A percentile compares a stretch with the other conserved stretches of the same genome.
Conservation (phyloP, 1,284 basidiomycete genomes). For the Fomes fomentarius region DNA sequence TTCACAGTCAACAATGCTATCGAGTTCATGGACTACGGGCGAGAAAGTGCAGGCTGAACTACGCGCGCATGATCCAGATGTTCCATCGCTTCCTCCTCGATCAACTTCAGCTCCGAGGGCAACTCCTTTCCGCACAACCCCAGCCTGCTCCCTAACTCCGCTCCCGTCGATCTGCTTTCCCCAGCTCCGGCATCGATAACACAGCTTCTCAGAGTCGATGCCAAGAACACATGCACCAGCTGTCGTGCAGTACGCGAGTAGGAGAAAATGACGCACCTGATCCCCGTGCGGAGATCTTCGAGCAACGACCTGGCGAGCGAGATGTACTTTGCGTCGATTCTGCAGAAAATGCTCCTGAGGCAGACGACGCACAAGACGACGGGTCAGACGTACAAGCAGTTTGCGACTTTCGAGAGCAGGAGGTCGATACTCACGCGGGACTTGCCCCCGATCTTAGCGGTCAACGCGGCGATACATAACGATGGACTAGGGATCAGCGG, state of each 20-base stretch:
- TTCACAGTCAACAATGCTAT: constrained; percentile 66
- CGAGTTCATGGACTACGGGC: constrained; percentile 89
- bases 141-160: constrained; percentile 43
- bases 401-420: constrained; percentile 72
- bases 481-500: constrained; percentile 77
- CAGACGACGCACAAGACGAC: constrained; percentile 85
- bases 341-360: constrained; percentile 80
- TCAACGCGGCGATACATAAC: constrained; percentile 85
- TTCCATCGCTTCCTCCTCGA: constrained; percentile 96
- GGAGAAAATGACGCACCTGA: constrained; percentile 74
- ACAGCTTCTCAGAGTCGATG: constrained; percentile 80
- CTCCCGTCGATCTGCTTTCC: constrained; percentile 34
- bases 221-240: constrained; percentile 74
- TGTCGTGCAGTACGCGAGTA: constrained; percentile 78
- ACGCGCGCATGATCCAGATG: constrained; percentile 89
- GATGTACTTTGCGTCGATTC: constrained; percentile 70
- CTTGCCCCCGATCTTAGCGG: constrained; percentile 84
- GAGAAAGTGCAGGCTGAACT: constrained; percentile 74
- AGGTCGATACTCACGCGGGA: constrained; percentile 71
- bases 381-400: constrained; percentile 84
- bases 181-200: constrained; percentile 68
- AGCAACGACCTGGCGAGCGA: constrained; percentile 54
- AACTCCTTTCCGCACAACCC: constrained; percentile 67
- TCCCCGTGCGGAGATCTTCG: constrained; percentile 76
- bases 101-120: constrained; percentile 71